These are phyloP conservation scores for Castanea mollissima DNA, from an alignment of 306 rosid species.

Conservation along the genomic window DNA sequence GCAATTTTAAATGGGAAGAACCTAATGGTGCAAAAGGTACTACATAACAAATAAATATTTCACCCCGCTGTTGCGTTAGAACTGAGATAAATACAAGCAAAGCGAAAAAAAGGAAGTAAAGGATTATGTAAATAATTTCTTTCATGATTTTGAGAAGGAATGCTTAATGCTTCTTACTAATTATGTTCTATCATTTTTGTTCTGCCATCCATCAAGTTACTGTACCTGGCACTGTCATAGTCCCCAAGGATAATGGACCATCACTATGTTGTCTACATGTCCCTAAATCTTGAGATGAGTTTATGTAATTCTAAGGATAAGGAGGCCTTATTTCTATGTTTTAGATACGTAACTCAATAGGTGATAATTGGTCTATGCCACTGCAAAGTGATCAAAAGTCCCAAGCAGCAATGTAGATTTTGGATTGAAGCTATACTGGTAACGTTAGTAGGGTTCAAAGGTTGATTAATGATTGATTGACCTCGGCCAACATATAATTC, in stretches of 20 bases:
- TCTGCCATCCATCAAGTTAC: too few relatives aligned
- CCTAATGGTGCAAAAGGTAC: conserved; percentile 91
- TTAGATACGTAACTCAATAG: neutral
- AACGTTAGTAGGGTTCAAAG: neutral
- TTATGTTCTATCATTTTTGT: too few relatives aligned
- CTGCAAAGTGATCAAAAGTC: neutral
- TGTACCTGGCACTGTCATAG: too few relatives aligned
- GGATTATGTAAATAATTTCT: neutral
- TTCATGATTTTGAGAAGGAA: neutral
- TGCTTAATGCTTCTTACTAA: too few relatives aligned
- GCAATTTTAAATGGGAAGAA: conserved; percentile 85
- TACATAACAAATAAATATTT: conserved; percentile 5
- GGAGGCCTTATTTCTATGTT: neutral
- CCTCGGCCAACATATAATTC: too few relatives aligned
- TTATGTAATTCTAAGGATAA: neutral
- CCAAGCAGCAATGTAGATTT: neutral
- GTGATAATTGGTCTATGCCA: neutral
- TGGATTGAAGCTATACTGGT: neutral
- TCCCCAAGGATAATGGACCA: too few relatives aligned
- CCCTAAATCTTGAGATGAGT: neutral
- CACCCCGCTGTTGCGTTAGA: neutral
- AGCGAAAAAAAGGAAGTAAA: neutral
- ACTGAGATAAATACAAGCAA: neutral
- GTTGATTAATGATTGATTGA: neutral
- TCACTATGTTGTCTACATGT: neutral